Evolutionary conservation across 176 grass and related monocot genomes (phyloP), one percentile per base, ranked within the genome.

Genomic region (Luzula sylvatica): DNA sequence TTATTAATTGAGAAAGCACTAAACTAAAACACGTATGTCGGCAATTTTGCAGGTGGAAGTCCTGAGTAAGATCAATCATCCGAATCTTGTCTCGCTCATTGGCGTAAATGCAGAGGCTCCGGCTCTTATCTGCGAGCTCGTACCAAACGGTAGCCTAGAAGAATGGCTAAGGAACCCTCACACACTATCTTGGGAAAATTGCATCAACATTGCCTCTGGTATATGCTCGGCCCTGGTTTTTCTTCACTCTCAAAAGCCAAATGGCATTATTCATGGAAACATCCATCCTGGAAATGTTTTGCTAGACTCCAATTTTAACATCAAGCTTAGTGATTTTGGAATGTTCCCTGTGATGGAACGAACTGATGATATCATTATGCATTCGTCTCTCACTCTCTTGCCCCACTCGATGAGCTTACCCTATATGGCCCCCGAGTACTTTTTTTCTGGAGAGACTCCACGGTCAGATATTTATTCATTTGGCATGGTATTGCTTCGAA

Each of bases 371-470:
- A 35, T 35, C 7, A 7, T 7, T 7, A 4, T 7, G 30, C 30
- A 35, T 7, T 4, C 7, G 20, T n/a, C n/a, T n/a, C n/a, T n/a
- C n/a, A n/a, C n/a, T n/a, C n/a, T n/a, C n/a, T n/a, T n/a, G n/a
- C n/a, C n/a, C n/a, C 75, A 20, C 82, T 72, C 61, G 5, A 80
- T 71, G 55, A 71, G 82, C 19, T 69, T 75, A 56, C 60, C 58
- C 20, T 86, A 86, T 38, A 80, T 86, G 58, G 82, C 79, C 54
- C 82, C 82, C 58, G 71, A 79, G 57, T 86, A 75, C 62, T 32
- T 80, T 32, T 65, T 69, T 20, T 76, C 66, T 69, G 82, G 79
- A 20, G 58, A 79, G 38, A 86, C 76, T 39, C 76, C 82, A 6
- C 42, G 20, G 21, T 86, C 76, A 38, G 82, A 86, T 63, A 62